Conservation (phyloP, 169 alveolate species). For the Cryptosporidium canis region DNA sequence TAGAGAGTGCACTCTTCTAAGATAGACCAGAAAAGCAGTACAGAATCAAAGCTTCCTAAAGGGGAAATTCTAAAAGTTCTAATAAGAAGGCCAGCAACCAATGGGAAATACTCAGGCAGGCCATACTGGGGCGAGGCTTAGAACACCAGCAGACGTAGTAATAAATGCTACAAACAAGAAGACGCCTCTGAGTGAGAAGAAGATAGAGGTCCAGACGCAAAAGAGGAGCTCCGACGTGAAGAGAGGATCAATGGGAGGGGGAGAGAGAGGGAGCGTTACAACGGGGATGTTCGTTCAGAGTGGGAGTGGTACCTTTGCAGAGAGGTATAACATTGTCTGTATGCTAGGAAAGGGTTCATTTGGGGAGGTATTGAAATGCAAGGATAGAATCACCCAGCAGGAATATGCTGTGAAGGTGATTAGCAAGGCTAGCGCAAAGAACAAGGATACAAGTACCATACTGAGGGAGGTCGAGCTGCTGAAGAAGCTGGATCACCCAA, state of each 20-base stretch:
- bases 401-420: constrained; percentile 92
- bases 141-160: background rate
- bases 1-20: background rate
- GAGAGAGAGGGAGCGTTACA: constrained; percentile 81
- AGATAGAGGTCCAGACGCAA: background rate
- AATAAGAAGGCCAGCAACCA: background rate
- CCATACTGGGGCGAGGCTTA: constrained; percentile 23
- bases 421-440: constrained; percentile 86
- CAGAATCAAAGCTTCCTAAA: background rate
- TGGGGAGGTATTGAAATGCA: constrained; percentile 90
- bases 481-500: constrained; percentile 88
- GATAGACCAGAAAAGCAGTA: background rate
- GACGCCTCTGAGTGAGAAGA: background rate
- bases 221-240: background rate
- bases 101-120: constrained; percentile 38
- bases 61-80: background rate
- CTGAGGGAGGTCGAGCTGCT: constrained; percentile 87
- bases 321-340: constrained; percentile 86
- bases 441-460: constrained; percentile 85
- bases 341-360: constrained; percentile 92
- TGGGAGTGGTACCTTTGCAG: constrained; percentile 84
- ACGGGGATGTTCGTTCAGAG: constrained; percentile 91
- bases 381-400: constrained; percentile 85
- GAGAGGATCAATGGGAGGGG: background rate
- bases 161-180: background rate